These are phyloP conservation scores for Omphalotus guepiniiformis DNA, from an alignment of 768 basidiomycete genomes.

Conservation along the genomic window DNA sequence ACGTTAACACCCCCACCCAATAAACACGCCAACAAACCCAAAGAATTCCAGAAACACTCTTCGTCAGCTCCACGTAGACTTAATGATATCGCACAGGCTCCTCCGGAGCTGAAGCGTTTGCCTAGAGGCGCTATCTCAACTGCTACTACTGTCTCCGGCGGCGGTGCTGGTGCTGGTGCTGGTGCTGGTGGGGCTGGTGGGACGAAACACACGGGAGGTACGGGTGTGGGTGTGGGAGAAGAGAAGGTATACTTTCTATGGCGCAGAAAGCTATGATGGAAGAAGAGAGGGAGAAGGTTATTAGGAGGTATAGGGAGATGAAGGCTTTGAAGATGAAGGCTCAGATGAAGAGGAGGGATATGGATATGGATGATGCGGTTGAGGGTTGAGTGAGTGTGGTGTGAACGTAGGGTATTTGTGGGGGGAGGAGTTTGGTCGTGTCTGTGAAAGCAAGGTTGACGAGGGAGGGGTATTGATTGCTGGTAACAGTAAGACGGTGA, in stretches of 20 bases:
- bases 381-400: too few species aligned
- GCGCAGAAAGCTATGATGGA: slow-evolving; percentile 77
- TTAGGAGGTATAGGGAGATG: slow-evolving; percentile 63
- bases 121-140: slow-evolving; percentile 36
- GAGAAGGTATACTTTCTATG: slow-evolving; percentile 60
- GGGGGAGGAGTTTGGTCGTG: too few species aligned
- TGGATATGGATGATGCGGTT: not conserved
- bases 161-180: not conserved
- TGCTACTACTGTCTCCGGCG: not conserved
- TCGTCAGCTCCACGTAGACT: slow-evolving; percentile 60
- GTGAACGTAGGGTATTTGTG: too few species aligned
- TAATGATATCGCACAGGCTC: slow-evolving; percentile 68
- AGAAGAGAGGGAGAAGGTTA: slow-evolving; percentile 64
- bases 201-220: too few species aligned
- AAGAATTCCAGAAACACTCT: slow-evolving; percentile 48
- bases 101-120: slow-evolving; percentile 55
- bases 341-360: not conserved
- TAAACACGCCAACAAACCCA: slow-evolving; percentile 24
- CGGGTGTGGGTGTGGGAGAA: slow-evolving; percentile 16
- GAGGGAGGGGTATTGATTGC: too few species aligned
- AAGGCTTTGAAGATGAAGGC: slow-evolving; percentile 42
- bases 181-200: slow-evolving; percentile 16
- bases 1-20: slow-evolving; percentile 18
- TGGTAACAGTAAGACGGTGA: too few species aligned
- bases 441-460: too few species aligned